Evolutionary conservation across 164 flowering plant genomes (phyloP), one percentile per base, ranked within the genome.

Genomic region (Stephania yunnanensis): DNA sequence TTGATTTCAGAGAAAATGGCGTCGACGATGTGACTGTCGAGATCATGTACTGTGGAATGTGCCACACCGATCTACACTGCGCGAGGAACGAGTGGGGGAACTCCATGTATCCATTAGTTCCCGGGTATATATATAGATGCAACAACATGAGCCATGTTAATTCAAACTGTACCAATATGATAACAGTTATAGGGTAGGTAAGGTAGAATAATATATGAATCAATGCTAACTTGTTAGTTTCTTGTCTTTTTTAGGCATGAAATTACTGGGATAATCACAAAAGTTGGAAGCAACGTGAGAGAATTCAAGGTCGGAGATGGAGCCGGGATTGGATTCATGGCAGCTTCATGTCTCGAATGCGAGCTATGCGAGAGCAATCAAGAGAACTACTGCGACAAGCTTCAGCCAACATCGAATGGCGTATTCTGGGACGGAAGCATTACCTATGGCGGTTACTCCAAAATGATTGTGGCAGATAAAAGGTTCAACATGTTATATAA

Each of bases 381-480:
- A 70, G 96, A 91, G 74, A 86, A 91, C 29, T 91, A 88, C 84
- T 91, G 96, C 58, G 87, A 84, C 22, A 48, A 87, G 65, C 17
- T 82, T 1, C 87, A 86, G 76, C 80, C 85, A 30, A 78, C 87
- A 7, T 88, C 86, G 79, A 87, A 87, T 73, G 92, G 92, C 74
- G 76, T 90, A 19, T 93, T 87, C 84, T 87, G 90, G 91, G 98
- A 93, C 73, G 96, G 95, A 7, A 88, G 86, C 83, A 84, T 88
- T 78, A 93, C 98, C 52, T 88, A 90, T 29, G 98, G 98, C 13
- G 98, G 98, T 46, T 93, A 88, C 84, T 90, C 96, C 63, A 75
- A 85, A 7, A 81, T 86, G 82, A 48, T 91, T 1, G 92, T 93
- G 0, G 86, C 90, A 0, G 87, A 93, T 83, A 80, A 87, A 20